phyloP scores from a whole-genome alignment of 371 early-diverging fungal species.

The Syncephalastrum contaminatum region DNA sequence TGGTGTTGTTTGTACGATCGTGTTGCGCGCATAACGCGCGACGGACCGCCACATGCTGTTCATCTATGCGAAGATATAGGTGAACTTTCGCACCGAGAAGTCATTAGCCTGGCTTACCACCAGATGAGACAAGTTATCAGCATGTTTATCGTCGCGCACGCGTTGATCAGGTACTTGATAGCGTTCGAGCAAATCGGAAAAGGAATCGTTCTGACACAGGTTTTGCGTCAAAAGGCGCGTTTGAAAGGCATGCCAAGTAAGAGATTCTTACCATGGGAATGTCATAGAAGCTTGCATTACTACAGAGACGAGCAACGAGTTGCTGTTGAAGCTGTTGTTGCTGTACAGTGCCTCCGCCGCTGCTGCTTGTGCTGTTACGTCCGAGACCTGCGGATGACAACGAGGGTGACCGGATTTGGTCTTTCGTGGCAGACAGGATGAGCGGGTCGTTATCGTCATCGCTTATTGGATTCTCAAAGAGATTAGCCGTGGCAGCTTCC shows the following conservation, averaged over 20 bases:
- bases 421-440: background rate
- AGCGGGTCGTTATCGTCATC: conserved; percentile 7
- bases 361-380: background rate
- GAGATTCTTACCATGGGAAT: conserved; percentile 46
- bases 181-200: conserved; percentile 52
- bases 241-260: background rate
- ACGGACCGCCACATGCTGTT: conserved; percentile 61
- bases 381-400: conserved; percentile 12
- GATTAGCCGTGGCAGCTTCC: background rate
- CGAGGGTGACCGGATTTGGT: conserved; percentile 5
- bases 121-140: conserved; percentile 34
- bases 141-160: conserved; percentile 24
- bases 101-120: conserved; percentile 23
- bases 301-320: conserved; percentile 27
- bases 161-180: conserved; percentile 55
- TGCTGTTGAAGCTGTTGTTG: conserved; percentile 2
- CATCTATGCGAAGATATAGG: conserved; percentile 25
- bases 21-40: conserved; percentile 56
- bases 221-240: background rate
- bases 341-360: background rate
- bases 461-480: conserved; percentile 4
- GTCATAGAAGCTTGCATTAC: conserved; percentile 55
- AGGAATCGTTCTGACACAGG: conserved; percentile 43
- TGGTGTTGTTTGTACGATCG: conserved; percentile 47
- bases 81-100: background rate